Percentiles rank a stretch among this genome's conserved stretches.
These are phyloP conservation scores for Globisporangium radiosum DNA, from an alignment of 352 stramenopile genomes.

Conservation along the genomic window DNA sequence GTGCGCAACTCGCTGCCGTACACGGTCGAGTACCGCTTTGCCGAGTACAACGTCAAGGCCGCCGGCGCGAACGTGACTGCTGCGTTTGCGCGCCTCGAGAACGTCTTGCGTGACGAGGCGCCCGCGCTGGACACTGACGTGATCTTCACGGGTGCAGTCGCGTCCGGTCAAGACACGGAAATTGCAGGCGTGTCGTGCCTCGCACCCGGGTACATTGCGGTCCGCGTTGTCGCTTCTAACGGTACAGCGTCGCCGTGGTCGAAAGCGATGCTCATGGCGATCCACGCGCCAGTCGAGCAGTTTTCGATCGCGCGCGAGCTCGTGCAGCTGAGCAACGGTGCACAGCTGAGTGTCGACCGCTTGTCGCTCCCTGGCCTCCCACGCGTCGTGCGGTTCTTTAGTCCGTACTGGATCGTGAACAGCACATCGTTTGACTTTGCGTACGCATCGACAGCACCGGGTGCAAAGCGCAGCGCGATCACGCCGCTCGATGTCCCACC, in stretches of 20 bases:
- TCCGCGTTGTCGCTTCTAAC: constrained; percentile 46
- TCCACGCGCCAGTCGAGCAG: constrained; percentile 60
- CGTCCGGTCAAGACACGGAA: constrained; percentile 67
- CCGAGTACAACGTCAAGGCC: constrained; percentile 71
- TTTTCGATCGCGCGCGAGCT: constrained; percentile 66
- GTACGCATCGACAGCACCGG: constrained; percentile 46
- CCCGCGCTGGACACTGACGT: constrained; percentile 22
- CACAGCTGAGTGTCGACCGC: constrained; percentile 70
- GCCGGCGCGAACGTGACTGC: constrained; percentile 36
- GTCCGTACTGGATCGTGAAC: constrained; percentile 83
- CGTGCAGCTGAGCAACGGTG: constrained; percentile 37
- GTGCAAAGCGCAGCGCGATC: constrained; percentile 42
- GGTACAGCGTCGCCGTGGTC: constrained; percentile 52
- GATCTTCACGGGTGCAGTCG: constrained; percentile 43
- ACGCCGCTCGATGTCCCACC: constrained; percentile 31
- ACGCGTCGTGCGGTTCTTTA: constrained; percentile 76
- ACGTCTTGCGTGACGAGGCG: constrained; percentile 33
- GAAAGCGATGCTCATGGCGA: constrained; percentile 81
- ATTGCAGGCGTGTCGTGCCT: constrained; percentile 66
- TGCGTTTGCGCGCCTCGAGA: constrained; percentile 61
- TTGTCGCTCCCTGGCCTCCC: constrained; percentile 58
- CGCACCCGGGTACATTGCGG: constrained; percentile 63
- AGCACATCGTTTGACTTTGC: constrained; percentile 68
- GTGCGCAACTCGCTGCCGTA: constrained; percentile 85
- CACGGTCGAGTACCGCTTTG: constrained; percentile 76